These are phyloP conservation scores for Eucalyptus marginata DNA, from an alignment of 345 rosid species.

Conservation along the genomic window DNA sequence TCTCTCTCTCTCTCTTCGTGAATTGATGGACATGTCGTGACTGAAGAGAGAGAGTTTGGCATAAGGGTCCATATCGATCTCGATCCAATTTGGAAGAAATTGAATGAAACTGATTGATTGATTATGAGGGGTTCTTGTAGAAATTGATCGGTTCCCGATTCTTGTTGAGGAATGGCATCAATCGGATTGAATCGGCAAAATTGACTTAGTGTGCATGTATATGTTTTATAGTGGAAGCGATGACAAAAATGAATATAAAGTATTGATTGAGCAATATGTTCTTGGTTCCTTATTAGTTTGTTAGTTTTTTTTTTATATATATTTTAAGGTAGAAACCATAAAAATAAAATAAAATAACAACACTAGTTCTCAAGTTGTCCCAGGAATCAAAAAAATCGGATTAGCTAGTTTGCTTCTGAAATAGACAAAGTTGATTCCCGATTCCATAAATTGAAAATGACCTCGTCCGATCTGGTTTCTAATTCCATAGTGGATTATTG, in stretches of 20 bases:
- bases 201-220: accelerated
- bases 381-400: accelerated
- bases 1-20: not conserved
- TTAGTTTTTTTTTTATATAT: too few species aligned
- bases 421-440: accelerated
- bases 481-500: not conserved
- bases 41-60: too few species aligned
- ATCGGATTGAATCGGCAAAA: accelerated
- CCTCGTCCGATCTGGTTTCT: accelerated
- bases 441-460: accelerated
- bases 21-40: not conserved
- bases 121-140: not conserved
- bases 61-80: not conserved
- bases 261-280: not conserved
- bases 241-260: too few species aligned
- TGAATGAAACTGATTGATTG: not conserved
- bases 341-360: not conserved
- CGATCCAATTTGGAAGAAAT: not conserved
- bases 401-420: not conserved
- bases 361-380: accelerated
- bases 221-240: too few species aligned
- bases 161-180: accelerated
- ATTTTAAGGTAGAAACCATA: too few species aligned
- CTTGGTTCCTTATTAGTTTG: not conserved
- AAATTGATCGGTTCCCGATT: accelerated